phyloP scores from a whole-genome alignment of 345 rosid species.

The Fremontodendron californicum region DNA sequence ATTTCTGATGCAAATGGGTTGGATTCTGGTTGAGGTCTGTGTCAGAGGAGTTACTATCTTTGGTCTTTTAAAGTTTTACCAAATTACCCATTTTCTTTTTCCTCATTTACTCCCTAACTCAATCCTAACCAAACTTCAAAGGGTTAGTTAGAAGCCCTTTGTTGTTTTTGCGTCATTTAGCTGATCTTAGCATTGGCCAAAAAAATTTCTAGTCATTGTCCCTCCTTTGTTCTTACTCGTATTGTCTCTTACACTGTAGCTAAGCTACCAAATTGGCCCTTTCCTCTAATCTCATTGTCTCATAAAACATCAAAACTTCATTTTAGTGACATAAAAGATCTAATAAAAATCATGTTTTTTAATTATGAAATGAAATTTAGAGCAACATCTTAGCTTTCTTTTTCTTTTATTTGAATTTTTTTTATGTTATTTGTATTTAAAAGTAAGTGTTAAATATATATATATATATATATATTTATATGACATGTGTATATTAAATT shows the following conservation, averaged over 20 bases:
- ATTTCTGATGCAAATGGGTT: neutral
- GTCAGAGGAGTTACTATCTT: neutral
- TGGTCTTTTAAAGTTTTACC: neutral
- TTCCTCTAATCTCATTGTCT: neutral
- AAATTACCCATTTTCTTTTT: neutral
- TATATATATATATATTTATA: too few relatives aligned
- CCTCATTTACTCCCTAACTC: neutral
- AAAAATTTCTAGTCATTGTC: neutral
- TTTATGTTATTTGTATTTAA: too few relatives aligned
- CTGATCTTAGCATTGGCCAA: neutral
- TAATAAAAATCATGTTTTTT: too few relatives aligned
- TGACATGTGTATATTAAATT: too few relatives aligned
- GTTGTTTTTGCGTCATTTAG: neutral
- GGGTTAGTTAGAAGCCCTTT: neutral
- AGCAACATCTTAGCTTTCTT: too few relatives aligned
- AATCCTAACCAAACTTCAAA: neutral
- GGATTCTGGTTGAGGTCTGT: neutral
- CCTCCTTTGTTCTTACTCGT: neutral
- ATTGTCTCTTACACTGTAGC: neutral
- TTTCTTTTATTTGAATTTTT: too few relatives aligned
- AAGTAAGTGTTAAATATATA: too few relatives aligned
- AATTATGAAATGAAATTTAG: too few relatives aligned
- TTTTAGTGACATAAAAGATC: too few relatives aligned
- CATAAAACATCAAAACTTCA: too few relatives aligned
- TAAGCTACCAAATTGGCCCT: neutral